These are phyloP conservation scores for Cystobasidium onofrii DNA, from an alignment of 768 basidiomycete species.

Conservation along the genomic window DNA sequence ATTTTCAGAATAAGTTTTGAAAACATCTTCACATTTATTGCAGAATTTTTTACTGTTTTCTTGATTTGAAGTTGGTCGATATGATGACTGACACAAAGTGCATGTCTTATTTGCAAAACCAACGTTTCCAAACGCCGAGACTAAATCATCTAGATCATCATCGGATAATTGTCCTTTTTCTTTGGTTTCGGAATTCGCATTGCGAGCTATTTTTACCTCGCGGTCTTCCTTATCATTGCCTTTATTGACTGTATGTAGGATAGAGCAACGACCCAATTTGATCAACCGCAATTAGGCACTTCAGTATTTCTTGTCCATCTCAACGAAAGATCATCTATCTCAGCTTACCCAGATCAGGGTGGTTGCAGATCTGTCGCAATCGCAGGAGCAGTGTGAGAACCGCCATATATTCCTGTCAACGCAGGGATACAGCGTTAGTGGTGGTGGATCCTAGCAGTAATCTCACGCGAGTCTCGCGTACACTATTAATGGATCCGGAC, in stretches of 20 bases:
- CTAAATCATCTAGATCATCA: conserved; percentile 60
- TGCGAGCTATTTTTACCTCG: neutral
- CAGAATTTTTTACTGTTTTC: conserved; percentile 53
- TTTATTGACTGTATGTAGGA: conserved; percentile 57
- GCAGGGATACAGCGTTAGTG: neutral
- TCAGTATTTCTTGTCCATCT: too few species aligned
- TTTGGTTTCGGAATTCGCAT: neutral
- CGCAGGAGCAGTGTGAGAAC: conserved; percentile 50
- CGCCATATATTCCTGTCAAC: conserved; percentile 45
- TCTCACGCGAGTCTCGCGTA: conserved; percentile 64
- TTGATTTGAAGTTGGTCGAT: conserved; percentile 42
- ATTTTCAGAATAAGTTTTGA: conserved; percentile 52
- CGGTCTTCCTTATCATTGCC: conserved; percentile 45
- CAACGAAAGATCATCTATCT: too few species aligned
- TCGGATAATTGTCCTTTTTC: conserved; percentile 46
- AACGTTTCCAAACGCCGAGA: conserved; percentile 62
- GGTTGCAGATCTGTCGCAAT: conserved; percentile 69
- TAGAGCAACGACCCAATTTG: too few species aligned
- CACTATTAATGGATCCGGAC: conserved; percentile 52
- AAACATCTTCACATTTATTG: conserved; percentile 52
- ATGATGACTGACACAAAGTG: conserved; percentile 17
- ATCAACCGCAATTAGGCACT: too few species aligned
- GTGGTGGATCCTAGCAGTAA: conserved; percentile 31
- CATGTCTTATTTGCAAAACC: conserved; percentile 49
- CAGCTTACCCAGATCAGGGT: conserved; percentile 33